A percentile compares a stretch with the other conserved stretches of the same genome.
Conservation (phyloP, 495 filamentous ascomycete genomes). For the Tetracladium setigerum region DNA sequence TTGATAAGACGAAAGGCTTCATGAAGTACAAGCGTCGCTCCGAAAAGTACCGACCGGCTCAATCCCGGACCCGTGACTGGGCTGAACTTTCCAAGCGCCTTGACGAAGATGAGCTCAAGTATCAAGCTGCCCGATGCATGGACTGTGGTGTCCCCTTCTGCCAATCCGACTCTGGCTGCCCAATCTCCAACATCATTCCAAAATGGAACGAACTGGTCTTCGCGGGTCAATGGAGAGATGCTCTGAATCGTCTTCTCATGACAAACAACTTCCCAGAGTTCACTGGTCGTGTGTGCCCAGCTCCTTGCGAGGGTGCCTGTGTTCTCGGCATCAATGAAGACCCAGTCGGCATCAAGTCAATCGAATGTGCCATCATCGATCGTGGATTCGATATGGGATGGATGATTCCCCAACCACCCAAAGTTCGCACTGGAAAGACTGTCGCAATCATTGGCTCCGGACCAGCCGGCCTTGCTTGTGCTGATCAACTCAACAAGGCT, state of each 20-base stretch:
- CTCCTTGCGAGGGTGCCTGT: constrained; percentile 95
- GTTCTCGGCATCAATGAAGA: constrained; percentile 98
- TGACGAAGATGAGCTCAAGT: constrained; percentile 96
- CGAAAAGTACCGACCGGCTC: constrained; percentile 89
- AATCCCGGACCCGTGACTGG: constrained; percentile 91
- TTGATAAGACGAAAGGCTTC: constrained; percentile 97
- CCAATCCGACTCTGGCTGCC: constrained; percentile 94
- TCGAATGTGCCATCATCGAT: constrained; percentile 98
- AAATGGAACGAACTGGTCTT: constrained; percentile 98
- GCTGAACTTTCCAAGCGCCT: constrained; percentile 83
- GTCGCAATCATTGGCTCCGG: constrained; percentile 93
- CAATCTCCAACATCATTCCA: constrained; percentile 98
- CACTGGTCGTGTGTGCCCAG: constrained; percentile 96
- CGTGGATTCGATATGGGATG: constrained; percentile 99
- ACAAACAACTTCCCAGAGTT: constrained; percentile 99
- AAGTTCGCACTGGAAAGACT: constrained; percentile 80
- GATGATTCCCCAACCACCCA: constrained; percentile 84
- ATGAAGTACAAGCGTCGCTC: constrained; percentile 96
- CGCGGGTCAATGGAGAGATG: constrained; percentile 90
- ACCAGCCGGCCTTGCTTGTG: constrained; percentile 83
- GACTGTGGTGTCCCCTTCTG: constrained; percentile 99
- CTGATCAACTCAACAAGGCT: constrained; percentile 92
- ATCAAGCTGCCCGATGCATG: constrained; percentile 98
- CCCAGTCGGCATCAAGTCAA: constrained; percentile 96
- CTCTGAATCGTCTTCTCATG: constrained; percentile 90